Percentiles rank a stretch among this genome's conserved stretches.
These are phyloP conservation scores for Penicillium corylophilum DNA, from an alignment of 2,329 filamentous ascomycete species.

Conservation along the genomic window DNA sequence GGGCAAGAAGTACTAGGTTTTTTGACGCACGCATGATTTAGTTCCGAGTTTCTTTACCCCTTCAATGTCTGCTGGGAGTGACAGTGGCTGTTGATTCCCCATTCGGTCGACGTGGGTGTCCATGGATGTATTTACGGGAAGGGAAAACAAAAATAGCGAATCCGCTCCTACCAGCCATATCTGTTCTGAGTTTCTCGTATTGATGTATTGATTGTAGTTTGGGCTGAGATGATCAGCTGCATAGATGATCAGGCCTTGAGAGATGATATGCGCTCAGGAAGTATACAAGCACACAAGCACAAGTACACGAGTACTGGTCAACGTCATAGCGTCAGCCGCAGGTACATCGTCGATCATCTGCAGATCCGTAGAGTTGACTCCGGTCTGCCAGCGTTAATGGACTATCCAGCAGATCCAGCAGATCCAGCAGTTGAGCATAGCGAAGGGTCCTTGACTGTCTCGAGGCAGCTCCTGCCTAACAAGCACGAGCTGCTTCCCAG, in stretches of 20 bases:
- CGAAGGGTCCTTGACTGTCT: not conserved
- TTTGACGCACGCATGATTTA: slow-evolving; percentile 32
- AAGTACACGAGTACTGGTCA: not conserved
- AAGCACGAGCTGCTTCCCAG: not conserved
- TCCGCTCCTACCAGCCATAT: slow-evolving; percentile 28
- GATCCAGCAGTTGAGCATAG: no score
- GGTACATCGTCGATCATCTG: not conserved
- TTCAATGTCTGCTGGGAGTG: slow-evolving; percentile 29
- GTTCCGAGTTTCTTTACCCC: slow-evolving; percentile 33
- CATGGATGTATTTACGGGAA: slow-evolving; percentile 37
- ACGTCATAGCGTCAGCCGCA: not conserved
- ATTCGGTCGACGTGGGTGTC: slow-evolving; percentile 24
- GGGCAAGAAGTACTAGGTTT: slow-evolving; percentile 67
- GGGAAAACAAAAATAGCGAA: slow-evolving; percentile 32
- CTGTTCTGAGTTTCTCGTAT: not conserved
- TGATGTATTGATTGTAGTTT: not conserved
- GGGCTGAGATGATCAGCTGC: not conserved
- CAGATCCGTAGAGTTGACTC: not conserved
- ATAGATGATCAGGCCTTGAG: not conserved
- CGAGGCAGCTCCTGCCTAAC: not conserved
- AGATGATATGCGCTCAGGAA: not conserved
- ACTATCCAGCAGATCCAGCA: no score
- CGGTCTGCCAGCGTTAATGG: no score
- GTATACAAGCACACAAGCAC: not conserved
- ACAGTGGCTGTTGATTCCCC: slow-evolving; percentile 25